These are phyloP conservation scores for Casuarina cunninghamiana DNA, from an alignment of 306 rosid genomes.

Conservation along the genomic window DNA sequence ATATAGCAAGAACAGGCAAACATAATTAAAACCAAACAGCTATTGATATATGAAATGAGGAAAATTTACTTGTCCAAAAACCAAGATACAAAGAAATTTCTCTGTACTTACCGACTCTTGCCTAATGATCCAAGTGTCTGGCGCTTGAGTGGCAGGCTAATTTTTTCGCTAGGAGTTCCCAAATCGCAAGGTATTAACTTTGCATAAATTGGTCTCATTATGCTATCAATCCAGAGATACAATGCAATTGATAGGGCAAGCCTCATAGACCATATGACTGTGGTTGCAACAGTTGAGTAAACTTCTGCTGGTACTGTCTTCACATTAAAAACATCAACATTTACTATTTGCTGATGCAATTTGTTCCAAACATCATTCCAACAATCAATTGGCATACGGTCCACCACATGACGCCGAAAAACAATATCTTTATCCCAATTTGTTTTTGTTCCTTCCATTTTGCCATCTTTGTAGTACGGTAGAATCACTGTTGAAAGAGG, in stretches of 20 bases:
- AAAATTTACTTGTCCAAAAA: constrained; percentile 21
- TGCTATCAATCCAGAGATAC: constrained; percentile 83
- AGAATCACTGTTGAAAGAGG: constrained; percentile 66
- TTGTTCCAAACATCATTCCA: constrained; percentile 98
- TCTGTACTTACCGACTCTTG: constrained; percentile 73
- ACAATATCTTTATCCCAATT: constrained; percentile 61
- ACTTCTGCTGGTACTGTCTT: constrained; percentile 80
- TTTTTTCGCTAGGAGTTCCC: constrained; percentile 62
- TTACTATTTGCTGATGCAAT: constrained; percentile 90
- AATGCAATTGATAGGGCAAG: constrained; percentile 76
- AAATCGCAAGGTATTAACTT: constrained; percentile 89
- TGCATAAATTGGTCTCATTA: constrained; percentile 85
- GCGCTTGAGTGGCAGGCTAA: constrained; percentile 51
- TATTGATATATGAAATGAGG: constrained; percentile 12
- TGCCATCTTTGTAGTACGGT: constrained; percentile 75
- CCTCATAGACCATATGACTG: constrained; percentile 93
- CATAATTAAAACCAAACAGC: constrained; percentile 20
- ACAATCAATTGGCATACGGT: constrained; percentile 89
- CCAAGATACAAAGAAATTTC: constrained; percentile 14
- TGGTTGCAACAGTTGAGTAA: constrained; percentile 82
- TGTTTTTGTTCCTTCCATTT: constrained; percentile 40
- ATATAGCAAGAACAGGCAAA: neutral
- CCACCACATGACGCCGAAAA: constrained; percentile 81
- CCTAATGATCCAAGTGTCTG: constrained; percentile 90
- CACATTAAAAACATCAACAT: constrained; percentile 82